Evolutionary conservation across 2,329 filamentous ascomycete species (phyloP).

Genomic region (Ceratocystis alfenasii): DNA sequence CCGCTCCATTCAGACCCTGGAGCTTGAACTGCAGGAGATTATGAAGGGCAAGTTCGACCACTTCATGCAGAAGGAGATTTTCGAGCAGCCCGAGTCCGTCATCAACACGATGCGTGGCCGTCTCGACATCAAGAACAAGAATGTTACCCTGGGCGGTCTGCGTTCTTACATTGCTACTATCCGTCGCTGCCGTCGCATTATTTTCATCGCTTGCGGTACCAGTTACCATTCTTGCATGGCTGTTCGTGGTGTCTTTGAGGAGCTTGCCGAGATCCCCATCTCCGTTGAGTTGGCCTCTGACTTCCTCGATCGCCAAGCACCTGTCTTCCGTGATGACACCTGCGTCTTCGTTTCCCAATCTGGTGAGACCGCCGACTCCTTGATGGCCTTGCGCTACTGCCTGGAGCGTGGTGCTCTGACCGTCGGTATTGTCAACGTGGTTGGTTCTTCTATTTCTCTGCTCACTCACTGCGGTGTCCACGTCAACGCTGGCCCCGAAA

Average conservation of each 20-base stretch:
- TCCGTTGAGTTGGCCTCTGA: slow-evolving; percentile 94
- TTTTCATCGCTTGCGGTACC: slow-evolving; percentile 97
- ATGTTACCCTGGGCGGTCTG: slow-evolving; percentile 87
- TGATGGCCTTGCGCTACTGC: slow-evolving; percentile 96
- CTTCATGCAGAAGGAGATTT: slow-evolving; percentile 99
- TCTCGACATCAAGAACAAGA: slow-evolving; percentile 85
- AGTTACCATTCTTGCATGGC: slow-evolving; percentile 99
- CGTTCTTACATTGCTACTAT: slow-evolving; percentile 95
- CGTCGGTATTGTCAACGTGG: slow-evolving; percentile 96
- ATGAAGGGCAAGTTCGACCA: slow-evolving; percentile 99
- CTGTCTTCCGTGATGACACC: slow-evolving; percentile 98
- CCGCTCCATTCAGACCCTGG: slow-evolving; percentile 93
- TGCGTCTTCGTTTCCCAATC: slow-evolving; percentile 99
- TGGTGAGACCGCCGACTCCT: slow-evolving; percentile 92
- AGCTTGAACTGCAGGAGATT: slow-evolving; percentile 98
- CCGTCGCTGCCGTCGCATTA: slow-evolving; percentile 89
- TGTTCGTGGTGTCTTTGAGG: slow-evolving; percentile 93
- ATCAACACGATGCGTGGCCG: slow-evolving; percentile 99
- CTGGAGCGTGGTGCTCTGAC: slow-evolving; percentile 93
- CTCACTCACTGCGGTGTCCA: slow-evolving; percentile 99
- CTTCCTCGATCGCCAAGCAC: slow-evolving; percentile 91
- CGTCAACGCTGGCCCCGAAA: slow-evolving; percentile 97
- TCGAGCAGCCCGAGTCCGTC: slow-evolving; percentile 98
- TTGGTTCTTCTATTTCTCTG: slow-evolving; percentile 95
- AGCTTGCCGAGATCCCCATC: slow-evolving; percentile 95